Base-by-base conservation (phyloP, 2,329 filamentous ascomycete species). In the Penicillium decumbens region DNA sequence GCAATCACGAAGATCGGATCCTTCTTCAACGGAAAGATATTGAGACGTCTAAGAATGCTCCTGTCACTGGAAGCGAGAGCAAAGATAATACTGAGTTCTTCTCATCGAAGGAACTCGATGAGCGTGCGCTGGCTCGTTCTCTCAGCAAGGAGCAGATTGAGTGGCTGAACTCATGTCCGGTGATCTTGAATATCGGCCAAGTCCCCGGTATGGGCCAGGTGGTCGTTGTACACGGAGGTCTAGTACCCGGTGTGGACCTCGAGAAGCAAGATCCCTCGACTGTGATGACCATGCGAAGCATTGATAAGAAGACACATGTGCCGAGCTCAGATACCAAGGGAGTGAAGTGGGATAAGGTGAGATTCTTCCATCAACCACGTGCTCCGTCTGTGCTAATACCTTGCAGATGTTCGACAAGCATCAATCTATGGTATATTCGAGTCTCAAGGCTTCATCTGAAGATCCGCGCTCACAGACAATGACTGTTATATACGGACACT, bases 271-370 rank as follows among this genome's bases (percentile, higher is more conserved):
- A 96, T 67, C 86, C 90, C 0, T 84, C 82, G 68, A 84, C 86
- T 44, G 87, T 88, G 35, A 96, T 96, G 90, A 93, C 89, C 65
- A 95, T 98, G 88, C 83, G 90, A 49, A 88, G 84, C 6, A 80
- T 95, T 46, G 77, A 87, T 58, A 77, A 83, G 15, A 72, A 77
- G 9, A 83, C 81, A 9, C 78, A 82, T 51, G 71, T 81, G 10
- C 83, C 82, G 3, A 81, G 74, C 45, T 73, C 73, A 55, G 75
- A 61, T 54, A 70, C 59, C 45, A 70, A 66, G 4, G 86, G 85
- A 43, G 76, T 80, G 29, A 79, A 79, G 12, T 95, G 89, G 89
- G 77, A 82, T 44, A 79, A 84, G 60, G 71, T 77, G 56, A 58
- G 59, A 47, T 20, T 40, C 50, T 41, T 43, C 15, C 15, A 33